These are phyloP conservation scores for Chenopodium berlandieri DNA, from an alignment of 148 eudicot genomes.

Conservation along the genomic window DNA sequence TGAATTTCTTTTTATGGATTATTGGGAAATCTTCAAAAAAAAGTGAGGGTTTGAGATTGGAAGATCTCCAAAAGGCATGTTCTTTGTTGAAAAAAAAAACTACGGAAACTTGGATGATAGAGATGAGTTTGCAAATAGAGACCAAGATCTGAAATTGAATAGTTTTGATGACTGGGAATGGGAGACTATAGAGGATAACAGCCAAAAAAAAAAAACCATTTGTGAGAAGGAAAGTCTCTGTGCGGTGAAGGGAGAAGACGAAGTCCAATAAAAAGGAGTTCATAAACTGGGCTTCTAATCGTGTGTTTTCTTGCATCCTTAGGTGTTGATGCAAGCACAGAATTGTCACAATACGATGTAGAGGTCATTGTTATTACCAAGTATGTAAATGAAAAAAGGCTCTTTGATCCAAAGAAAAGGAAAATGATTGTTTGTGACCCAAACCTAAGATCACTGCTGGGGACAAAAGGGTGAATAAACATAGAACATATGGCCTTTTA, in stretches of 20 bases:
- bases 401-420: conserved; percentile 17
- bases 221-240: conserved; percentile 5
- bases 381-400: conserved; percentile 23
- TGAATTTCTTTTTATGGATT: conserved; percentile 35
- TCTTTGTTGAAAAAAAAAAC: conserved; percentile 20
- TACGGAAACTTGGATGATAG: conserved; percentile 19
- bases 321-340: conserved; percentile 15
- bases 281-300: conserved; percentile 25
- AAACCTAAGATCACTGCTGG: conserved; percentile 19
- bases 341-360: conserved; percentile 25
- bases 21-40: conserved; percentile 56
- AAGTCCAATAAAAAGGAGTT: conserved; percentile 21
- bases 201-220: conserved; percentile 6
- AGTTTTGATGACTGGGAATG: conserved; percentile 37
- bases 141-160: conserved; percentile 21
- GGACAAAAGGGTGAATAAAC: conserved; percentile 29
- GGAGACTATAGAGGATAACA: conserved; percentile 26
- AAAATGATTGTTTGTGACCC: conserved; percentile 31
- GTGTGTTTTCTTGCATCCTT: conserved; percentile 21
- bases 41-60: conserved; percentile 44
- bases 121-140: conserved; percentile 14
- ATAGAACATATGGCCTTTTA: conserved; percentile 13
- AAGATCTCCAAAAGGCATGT: conserved; percentile 28
- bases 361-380: conserved; percentile 15
- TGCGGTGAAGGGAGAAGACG: conserved; percentile 10